A percentile compares a stretch with the other conserved stretches of the same genome.
phyloP scores from a whole-genome alignment of 306 rosid species.

The Medicago arabica region DNA sequence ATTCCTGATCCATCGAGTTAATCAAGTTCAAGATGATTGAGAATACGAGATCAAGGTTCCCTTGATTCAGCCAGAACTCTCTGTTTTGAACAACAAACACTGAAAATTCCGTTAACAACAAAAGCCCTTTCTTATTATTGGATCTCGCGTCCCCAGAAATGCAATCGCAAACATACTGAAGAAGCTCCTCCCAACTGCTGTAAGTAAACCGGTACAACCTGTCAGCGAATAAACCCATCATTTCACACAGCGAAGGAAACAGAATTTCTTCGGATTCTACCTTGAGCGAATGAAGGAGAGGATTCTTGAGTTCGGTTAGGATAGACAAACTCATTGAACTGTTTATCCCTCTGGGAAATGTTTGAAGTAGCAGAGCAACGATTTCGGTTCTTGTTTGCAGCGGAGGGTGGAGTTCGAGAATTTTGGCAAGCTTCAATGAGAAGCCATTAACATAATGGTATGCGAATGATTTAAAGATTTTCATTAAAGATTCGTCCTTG shows the following conservation, averaged over 20 bases:
- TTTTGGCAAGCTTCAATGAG: conserved; percentile 27
- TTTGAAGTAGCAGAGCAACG: not conserved
- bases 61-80: not conserved
- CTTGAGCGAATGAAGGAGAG: not conserved
- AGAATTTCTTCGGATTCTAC: not conserved
- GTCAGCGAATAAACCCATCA: not conserved
- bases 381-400: not conserved
- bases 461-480: not conserved
- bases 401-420: not conserved
- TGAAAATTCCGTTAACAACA: not conserved
- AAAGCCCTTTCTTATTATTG: conserved; percentile 10
- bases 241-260: not conserved
- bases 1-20: not conserved
- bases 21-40: not conserved
- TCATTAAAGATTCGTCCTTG: not conserved
- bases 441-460: conserved; percentile 31
- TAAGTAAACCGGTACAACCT: not conserved
- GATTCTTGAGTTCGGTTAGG: not conserved
- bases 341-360: not conserved
- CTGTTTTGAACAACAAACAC: not conserved
- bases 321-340: not conserved
- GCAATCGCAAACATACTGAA: not conserved
- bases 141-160: not conserved
- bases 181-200: conserved; percentile 33
- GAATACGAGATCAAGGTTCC: not conserved